Conservation (phyloP, 345 rosid genomes). For the Acer negundo region DNA sequence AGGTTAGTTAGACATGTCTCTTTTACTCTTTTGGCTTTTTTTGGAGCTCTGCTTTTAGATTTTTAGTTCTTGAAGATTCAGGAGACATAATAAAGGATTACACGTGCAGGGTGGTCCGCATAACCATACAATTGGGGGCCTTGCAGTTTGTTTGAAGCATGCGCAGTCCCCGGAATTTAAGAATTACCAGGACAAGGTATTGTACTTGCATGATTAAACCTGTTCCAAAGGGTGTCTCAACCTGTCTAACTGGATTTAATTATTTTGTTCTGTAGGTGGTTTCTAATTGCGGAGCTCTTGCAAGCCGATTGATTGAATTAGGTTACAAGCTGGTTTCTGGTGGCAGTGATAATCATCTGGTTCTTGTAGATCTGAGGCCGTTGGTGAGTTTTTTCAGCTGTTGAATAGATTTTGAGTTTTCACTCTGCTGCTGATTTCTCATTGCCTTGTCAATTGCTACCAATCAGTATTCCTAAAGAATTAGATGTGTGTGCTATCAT, state of each 20-base stretch:
- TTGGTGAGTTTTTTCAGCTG: constrained; percentile 44
- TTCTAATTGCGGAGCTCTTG: constrained; percentile 78
- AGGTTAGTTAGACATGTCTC: constrained; percentile 47
- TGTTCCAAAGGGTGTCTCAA: not conserved
- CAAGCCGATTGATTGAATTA: constrained; percentile 63
- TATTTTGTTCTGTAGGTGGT: constrained; percentile 56
- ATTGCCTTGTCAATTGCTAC: not conserved
- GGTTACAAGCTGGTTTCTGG: constrained; percentile 90
- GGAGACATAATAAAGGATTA: not conserved
- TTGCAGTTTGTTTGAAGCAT: constrained; percentile 90
- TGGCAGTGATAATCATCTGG: constrained; percentile 90
- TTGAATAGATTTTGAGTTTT: not conserved
- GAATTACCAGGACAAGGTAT: constrained; percentile 79
- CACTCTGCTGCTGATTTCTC: not conserved
- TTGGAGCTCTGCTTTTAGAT: not conserved
- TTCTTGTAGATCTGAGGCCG: constrained; percentile 88
- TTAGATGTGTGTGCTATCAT: no score
- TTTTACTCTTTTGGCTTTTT: not conserved
- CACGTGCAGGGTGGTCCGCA: constrained; percentile 88
- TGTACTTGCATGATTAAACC: not conserved
- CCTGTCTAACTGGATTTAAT: not conserved
- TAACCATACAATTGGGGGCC: constrained; percentile 93
- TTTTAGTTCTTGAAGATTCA: not conserved
- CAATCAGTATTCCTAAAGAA: not conserved
- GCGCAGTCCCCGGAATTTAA: constrained; percentile 72